Conservation (phyloP, 768 basidiomycete genomes). For the Psilocybe sp. region DNA sequence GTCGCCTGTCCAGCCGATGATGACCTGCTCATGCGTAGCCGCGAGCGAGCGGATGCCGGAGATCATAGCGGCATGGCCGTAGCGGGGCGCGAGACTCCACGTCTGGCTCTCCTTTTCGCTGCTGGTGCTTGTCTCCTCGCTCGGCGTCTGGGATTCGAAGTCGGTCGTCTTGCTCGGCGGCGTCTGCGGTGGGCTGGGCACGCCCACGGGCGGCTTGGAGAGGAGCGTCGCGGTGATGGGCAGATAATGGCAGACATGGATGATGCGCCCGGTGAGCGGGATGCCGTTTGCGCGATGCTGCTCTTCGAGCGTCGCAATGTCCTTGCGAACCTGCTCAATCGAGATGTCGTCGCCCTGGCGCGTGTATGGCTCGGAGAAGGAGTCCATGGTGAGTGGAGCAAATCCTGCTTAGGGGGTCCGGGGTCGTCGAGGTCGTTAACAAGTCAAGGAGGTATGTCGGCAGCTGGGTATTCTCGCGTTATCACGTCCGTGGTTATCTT, state of each 20-base stretch:
- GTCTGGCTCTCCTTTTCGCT: constrained; percentile 13
- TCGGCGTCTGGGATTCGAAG: constrained; percentile 27
- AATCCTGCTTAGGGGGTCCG: constrained; percentile 1
- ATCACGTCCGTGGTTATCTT: too few species aligned
- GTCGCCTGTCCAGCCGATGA: constrained; percentile 95
- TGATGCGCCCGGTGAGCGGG: constrained; percentile 80
- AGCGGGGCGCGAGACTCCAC: constrained; percentile 78
- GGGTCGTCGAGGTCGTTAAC: constrained; percentile 1
- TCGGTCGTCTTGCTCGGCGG: constrained; percentile 61
- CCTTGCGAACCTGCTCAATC: constrained; percentile 69
- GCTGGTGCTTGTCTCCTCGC: constrained; percentile 4
- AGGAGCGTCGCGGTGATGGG: constrained; percentile 68
- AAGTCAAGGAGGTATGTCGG: background rate
- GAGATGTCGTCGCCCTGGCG: constrained; percentile 63
- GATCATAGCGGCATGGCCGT: constrained; percentile 94
- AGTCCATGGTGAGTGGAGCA: constrained; percentile 48
- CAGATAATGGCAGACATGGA: constrained; percentile 91
- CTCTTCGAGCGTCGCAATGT: constrained; percentile 70
- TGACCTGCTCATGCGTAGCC: constrained; percentile 82
- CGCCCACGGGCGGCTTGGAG: constrained; percentile 37
- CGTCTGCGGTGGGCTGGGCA: constrained; percentile 74
- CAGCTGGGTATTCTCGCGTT: too few species aligned
- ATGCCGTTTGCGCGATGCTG: constrained; percentile 69
- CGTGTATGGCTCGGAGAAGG: constrained; percentile 70
- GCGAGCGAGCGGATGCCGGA: constrained; percentile 86